phyloP scores from a whole-genome alignment of 331 rosid species.

The Prunus yedoensis region DNA sequence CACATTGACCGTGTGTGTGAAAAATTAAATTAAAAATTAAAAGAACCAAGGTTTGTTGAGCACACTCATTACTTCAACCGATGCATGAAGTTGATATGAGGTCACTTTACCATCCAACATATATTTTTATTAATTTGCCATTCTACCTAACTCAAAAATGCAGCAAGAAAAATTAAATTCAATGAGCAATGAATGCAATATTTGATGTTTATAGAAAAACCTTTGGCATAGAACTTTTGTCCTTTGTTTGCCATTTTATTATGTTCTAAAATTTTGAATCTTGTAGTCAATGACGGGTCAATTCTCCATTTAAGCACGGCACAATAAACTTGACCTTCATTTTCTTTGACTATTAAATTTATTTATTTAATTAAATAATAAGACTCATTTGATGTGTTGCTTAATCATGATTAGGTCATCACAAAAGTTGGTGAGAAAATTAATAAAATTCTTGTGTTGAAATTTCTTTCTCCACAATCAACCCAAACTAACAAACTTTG shows the following conservation, averaged over 20 bases:
- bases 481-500: background rate
- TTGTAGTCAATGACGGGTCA: constrained; percentile 7
- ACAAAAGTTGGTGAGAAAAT: too few relatives aligned
- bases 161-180: background rate
- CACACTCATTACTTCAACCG: background rate
- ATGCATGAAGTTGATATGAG: background rate
- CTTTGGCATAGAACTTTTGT: background rate
- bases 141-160: background rate
- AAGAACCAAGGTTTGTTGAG: background rate
- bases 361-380: background rate
- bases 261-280: background rate
- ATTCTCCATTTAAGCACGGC: constrained; percentile 3
- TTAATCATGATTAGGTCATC: too few relatives aligned
- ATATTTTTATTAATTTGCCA: background rate
- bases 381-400: background rate
- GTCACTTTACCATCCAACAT: background rate
- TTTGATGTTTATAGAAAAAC: constrained; percentile 7
- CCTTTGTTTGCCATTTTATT: background rate
- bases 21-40: background rate
- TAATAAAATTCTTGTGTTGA: background rate
- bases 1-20: too few relatives aligned
- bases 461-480: background rate
- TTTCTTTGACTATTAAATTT: background rate
- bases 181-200: background rate
- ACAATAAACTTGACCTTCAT: background rate